Conservation (phyloP, 768 basidiomycete species). For the Glaciozyma antarctica region DNA sequence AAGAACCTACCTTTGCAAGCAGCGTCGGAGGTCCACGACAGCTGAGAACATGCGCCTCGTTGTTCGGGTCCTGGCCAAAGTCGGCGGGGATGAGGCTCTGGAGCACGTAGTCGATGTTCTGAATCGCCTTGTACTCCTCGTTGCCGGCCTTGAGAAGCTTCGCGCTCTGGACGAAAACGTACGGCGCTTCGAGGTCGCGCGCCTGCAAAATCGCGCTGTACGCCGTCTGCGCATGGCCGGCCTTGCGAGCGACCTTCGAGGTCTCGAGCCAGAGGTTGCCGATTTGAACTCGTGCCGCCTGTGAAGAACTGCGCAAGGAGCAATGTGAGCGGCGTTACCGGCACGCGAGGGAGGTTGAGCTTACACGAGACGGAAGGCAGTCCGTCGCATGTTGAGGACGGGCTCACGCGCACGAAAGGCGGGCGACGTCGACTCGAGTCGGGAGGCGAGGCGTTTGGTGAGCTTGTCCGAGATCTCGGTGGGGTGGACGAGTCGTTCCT, state of each 20-base stretch:
- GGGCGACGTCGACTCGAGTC: slow-evolving; percentile 69
- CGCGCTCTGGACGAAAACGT: slow-evolving; percentile 79
- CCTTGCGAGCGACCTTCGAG: slow-evolving; percentile 92
- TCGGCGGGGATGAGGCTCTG: slow-evolving; percentile 3
- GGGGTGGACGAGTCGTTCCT: neutral
- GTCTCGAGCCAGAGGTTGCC: slow-evolving; percentile 82
- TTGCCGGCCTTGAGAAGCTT: slow-evolving; percentile 71
- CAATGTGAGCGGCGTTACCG: neutral
- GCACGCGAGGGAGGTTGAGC: slow-evolving; percentile 25
- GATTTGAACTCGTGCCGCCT: slow-evolving; percentile 39
- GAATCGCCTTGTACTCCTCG: slow-evolving; percentile 72
- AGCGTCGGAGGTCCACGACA: slow-evolving; percentile 31
- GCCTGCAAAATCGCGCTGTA: slow-evolving; percentile 93
- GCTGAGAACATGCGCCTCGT: slow-evolving; percentile 31
- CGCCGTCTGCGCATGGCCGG: slow-evolving; percentile 89
- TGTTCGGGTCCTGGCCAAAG: slow-evolving; percentile 7
- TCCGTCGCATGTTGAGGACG: slow-evolving; percentile 76
- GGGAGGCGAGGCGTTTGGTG: slow-evolving; percentile 45
- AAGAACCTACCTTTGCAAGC: slow-evolving; percentile 58
- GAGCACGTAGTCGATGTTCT: slow-evolving; percentile 67
- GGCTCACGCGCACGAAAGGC: slow-evolving; percentile 82
- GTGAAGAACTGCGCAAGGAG: neutral
- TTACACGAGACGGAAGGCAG: slow-evolving; percentile 66
- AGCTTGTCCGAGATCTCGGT: slow-evolving; percentile 42
- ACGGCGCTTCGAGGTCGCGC: slow-evolving; percentile 55